Conservation (phyloP, 495 filamentous ascomycete genomes). For the Xylaria grammica region DNA sequence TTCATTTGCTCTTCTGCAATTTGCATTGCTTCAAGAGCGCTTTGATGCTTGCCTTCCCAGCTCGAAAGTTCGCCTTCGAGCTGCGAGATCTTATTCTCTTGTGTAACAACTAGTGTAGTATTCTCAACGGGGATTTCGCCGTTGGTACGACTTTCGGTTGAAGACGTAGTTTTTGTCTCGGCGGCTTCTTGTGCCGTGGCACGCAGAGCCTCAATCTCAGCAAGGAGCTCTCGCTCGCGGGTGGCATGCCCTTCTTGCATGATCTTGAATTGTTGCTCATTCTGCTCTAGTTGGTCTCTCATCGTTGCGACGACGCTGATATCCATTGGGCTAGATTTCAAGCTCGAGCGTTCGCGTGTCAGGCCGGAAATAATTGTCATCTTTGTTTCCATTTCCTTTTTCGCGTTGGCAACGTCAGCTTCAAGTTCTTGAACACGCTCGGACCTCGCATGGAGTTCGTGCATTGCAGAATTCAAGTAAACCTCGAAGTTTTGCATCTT, state of each 20-base stretch:
- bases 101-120: slow-evolving; percentile 46
- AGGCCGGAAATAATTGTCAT: slow-evolving; percentile 92
- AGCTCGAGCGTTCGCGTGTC: slow-evolving; percentile 86
- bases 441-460: slow-evolving; percentile 83
- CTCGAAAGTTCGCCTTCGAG: slow-evolving; percentile 76
- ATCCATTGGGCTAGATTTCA: slow-evolving; percentile 87
- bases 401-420: slow-evolving; percentile 78
- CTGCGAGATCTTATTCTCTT: slow-evolving; percentile 67
- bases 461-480: slow-evolving; percentile 90
- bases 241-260: slow-evolving; percentile 73
- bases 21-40: slow-evolving; percentile 72
- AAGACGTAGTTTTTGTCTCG: slow-evolving; percentile 18
- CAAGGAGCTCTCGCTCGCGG: slow-evolving; percentile 74
- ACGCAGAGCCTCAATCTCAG: slow-evolving; percentile 71
- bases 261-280: slow-evolving; percentile 76
- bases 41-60: slow-evolving; percentile 78
- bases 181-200: slow-evolving; percentile 55
- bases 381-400: slow-evolving; percentile 96
- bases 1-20: slow-evolving; percentile 74
- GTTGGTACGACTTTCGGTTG: slow-evolving; percentile 16
- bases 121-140: slow-evolving; percentile 26
- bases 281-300: slow-evolving; percentile 84
- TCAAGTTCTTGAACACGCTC: slow-evolving; percentile 91
- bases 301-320: slow-evolving; percentile 89
- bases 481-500: slow-evolving; percentile 90